These are phyloP conservation scores for Aspergillus egyptiacus DNA, from an alignment of 495 filamentous ascomycete genomes.

Conservation along the genomic window DNA sequence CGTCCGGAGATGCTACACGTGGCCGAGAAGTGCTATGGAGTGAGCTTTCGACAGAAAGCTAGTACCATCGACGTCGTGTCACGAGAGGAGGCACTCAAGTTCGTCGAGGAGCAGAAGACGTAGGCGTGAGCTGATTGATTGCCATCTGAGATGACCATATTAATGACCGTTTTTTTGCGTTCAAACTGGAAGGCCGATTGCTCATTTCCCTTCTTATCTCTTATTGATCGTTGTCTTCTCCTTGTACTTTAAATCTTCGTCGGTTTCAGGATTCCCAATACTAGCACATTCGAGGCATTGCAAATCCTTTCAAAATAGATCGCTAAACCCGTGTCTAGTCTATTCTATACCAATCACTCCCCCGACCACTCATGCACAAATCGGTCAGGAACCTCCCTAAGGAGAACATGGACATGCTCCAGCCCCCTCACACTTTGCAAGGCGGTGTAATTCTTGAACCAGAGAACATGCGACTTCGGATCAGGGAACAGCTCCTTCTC, in stretches of 20 bases:
- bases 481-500: constrained; percentile 29
- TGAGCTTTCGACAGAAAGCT: constrained; percentile 89
- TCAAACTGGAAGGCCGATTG: constrained; percentile 1
- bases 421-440: constrained; percentile 79
- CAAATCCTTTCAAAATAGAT: not conserved
- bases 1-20: constrained; percentile 92
- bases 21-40: constrained; percentile 96
- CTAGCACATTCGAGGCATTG: constrained; percentile 11
- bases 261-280: constrained; percentile 23
- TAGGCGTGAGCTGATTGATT: constrained; percentile 19
- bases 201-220: constrained; percentile 1
- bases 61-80: constrained; percentile 85
- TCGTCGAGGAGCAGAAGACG: constrained; percentile 76
- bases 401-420: constrained; percentile 71
- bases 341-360: constrained; percentile 17
- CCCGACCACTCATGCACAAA: constrained; percentile 58
- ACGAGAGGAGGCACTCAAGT: constrained; percentile 80
- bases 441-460: constrained; percentile 93
- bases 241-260: constrained; percentile 10
- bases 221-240: not conserved
- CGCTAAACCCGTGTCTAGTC: not conserved
- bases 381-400: constrained; percentile 54
- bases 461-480: constrained; percentile 59
- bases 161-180: constrained; percentile 13
- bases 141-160: constrained; percentile 12